Evolutionary conservation across 2,329 filamentous ascomycete genomes (phyloP).

Genomic region (Rutstroemia sp.): DNA sequence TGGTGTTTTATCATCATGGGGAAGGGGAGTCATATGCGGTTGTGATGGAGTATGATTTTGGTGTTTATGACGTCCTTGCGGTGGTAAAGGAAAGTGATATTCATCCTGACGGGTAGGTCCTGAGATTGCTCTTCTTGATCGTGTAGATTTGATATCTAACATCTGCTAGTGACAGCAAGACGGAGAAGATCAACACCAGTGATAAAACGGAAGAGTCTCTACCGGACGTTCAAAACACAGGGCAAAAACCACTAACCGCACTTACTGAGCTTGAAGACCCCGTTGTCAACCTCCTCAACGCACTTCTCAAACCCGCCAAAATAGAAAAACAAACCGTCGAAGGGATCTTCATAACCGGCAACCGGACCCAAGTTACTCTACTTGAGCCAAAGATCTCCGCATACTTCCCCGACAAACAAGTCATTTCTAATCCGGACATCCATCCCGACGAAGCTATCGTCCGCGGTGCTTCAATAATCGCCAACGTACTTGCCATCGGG

Average conservation of each 20-base stretch:
- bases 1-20: conserved; percentile 9
- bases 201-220: background rate
- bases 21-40: conserved; percentile 7
- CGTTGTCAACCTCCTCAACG: background rate
- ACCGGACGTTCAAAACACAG: background rate
- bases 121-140: background rate
- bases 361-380: conserved; percentile 4
- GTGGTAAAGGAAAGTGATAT: background rate
- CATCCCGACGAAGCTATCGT: conserved; percentile 2
- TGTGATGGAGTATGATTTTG: conserved; percentile 3
- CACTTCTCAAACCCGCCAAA: conserved; percentile 7
- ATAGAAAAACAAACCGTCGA: conserved; percentile 9
- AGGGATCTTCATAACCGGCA: conserved; percentile 11
- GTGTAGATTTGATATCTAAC: background rate
- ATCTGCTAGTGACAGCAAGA: background rate
- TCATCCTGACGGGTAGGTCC: conserved; percentile 4
- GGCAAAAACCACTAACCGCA: background rate
- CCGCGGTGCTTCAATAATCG: conserved; percentile 3
- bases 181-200: background rate
- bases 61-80: conserved; percentile 11
- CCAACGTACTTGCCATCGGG: background rate
- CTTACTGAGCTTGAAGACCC: background rate
- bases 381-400: background rate
- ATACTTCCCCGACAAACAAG: conserved; percentile 5
- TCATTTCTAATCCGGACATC: background rate